Percentiles rank a stretch among this genome's conserved stretches.
phyloP scores from a whole-genome alignment of 257 asterid genomes.

The Nicotiana tabacum region DNA sequence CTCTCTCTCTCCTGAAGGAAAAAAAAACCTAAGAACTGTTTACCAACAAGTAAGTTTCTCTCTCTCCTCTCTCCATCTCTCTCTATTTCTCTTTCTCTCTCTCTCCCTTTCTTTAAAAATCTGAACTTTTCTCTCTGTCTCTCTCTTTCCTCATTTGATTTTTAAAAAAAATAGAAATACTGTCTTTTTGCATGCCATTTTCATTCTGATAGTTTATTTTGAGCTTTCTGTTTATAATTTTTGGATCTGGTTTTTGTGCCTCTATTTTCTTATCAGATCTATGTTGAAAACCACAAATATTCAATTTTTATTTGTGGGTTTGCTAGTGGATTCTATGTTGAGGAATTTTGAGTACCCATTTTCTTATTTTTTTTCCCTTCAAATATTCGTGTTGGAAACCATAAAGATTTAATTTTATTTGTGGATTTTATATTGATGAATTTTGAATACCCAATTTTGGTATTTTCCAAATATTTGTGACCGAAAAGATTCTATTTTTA shows the following conservation, averaged over 20 bases:
- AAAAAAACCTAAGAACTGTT: slow-evolving; percentile 78
- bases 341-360: not conserved
- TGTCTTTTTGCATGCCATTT: slow-evolving; percentile 5
- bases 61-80: slow-evolving; percentile 33
- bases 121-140: slow-evolving; percentile 19
- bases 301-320: not conserved
- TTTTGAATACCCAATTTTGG: no score
- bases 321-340: not conserved
- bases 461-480: no score
- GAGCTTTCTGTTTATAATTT: not conserved
- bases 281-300: slow-evolving; percentile 18
- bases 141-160: slow-evolving; percentile 27
- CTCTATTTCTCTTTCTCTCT: slow-evolving; percentile 28
- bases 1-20: slow-evolving; percentile 51
- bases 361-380: not conserved
- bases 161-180: slow-evolving; percentile 12
- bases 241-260: slow-evolving; percentile 33
- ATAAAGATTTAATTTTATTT: no score
- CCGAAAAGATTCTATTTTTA: not conserved
- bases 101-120: slow-evolving; percentile 22
- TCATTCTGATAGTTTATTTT: slow-evolving; percentile 11
- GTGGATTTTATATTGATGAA: no score
- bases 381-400: no score
- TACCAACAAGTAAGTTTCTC: slow-evolving; percentile 74
- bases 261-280: slow-evolving; percentile 44